These are phyloP conservation scores for Triadica sebifera DNA, from an alignment of 345 rosid species.

Conservation along the genomic window DNA sequence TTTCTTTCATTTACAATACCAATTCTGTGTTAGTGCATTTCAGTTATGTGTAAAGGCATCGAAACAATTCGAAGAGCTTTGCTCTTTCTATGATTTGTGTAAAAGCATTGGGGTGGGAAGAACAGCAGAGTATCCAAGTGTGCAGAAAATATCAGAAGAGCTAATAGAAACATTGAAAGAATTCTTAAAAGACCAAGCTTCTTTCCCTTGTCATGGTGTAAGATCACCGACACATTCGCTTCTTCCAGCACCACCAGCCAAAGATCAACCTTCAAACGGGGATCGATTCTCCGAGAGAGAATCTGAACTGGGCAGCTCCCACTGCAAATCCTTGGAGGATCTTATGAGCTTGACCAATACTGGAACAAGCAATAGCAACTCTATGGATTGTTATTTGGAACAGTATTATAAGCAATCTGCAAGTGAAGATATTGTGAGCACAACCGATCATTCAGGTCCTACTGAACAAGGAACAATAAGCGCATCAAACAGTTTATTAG, in stretches of 20 bases:
- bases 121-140: slow-evolving; percentile 75
- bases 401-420: slow-evolving; percentile 1
- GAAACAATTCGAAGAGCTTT: slow-evolving; percentile 66
- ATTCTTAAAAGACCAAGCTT: slow-evolving; percentile 71
- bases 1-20: slow-evolving; percentile 67
- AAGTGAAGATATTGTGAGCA: too few species aligned
- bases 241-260: too few species aligned
- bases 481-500: slow-evolving; percentile 13
- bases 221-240: too few species aligned
- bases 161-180: slow-evolving; percentile 71
- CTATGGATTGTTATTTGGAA: slow-evolving; percentile 31
- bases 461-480: slow-evolving; percentile 23
- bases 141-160: slow-evolving; percentile 73
- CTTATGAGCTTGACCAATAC: slow-evolving; percentile 39
- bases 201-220: slow-evolving; percentile 36
- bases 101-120: slow-evolving; percentile 56
- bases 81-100: slow-evolving; percentile 53
- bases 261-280: too few species aligned
- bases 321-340: slow-evolving; percentile 54
- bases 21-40: slow-evolving; percentile 56
- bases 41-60: slow-evolving; percentile 62
- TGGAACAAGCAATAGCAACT: slow-evolving; percentile 21
- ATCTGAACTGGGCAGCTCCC: slow-evolving; percentile 41
- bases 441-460: too few species aligned
- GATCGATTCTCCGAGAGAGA: slow-evolving; percentile 22